Percentiles rank a stretch among this genome's conserved stretches.
Evolutionary conservation across 495 filamentous ascomycete species (phyloP).

Genomic region (Talaromyces wortmannii): DNA sequence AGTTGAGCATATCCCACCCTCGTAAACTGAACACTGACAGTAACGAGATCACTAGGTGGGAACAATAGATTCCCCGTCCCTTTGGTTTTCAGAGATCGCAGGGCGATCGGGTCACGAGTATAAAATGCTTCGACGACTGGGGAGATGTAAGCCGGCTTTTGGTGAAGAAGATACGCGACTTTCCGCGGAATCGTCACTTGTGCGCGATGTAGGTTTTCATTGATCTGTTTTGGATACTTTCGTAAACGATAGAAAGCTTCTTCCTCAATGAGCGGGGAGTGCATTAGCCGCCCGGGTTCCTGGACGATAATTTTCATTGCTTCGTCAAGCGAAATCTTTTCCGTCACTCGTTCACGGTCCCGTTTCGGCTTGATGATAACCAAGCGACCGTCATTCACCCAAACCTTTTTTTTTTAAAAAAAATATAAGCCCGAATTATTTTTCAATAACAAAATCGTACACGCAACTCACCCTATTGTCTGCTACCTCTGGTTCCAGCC

Average conservation of each 20-base stretch:
- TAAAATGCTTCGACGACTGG: conserved; percentile 90
- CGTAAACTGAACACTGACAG: conserved; percentile 71
- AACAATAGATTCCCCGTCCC: conserved; percentile 47
- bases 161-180: conserved; percentile 73
- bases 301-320: conserved; percentile 51
- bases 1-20: conserved; percentile 87
- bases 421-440: not conserved
- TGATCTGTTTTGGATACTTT: conserved; percentile 72
- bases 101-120: conserved; percentile 72
- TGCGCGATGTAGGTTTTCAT: conserved; percentile 63
- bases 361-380: conserved; percentile 60
- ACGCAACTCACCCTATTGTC: conserved; percentile 58
- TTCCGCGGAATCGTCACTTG: conserved; percentile 70
- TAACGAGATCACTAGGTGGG: conserved; percentile 71
- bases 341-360: conserved; percentile 23
- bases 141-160: conserved; percentile 64
- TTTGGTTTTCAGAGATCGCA: conserved; percentile 58
- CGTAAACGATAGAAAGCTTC: conserved; percentile 85
- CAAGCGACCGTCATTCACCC: conserved; percentile 70
- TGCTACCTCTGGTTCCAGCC: conserved; percentile 89
- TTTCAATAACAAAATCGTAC: no score
- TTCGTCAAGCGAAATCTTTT: conserved; percentile 50
- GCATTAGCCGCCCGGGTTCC: conserved; percentile 46
- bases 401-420: conserved; percentile 41
- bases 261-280: conserved; percentile 65